Evolutionary conservation across 164 flowering plant genomes (phyloP).

Genomic region (Cinnamomum micranthum): DNA sequence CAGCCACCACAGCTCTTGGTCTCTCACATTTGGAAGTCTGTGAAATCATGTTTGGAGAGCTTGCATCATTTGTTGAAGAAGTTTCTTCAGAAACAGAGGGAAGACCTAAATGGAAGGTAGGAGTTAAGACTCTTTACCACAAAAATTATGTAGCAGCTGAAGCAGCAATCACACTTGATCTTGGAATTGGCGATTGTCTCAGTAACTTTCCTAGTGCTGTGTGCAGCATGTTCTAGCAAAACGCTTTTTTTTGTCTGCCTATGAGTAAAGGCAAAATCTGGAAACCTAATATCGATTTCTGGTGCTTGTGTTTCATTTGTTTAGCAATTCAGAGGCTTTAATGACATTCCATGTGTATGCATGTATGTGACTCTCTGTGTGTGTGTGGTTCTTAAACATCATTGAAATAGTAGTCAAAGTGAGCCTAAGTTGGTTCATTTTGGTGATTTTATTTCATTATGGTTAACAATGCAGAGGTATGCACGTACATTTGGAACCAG

Average conservation of each 20-base stretch:
- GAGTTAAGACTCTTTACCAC: not conserved
- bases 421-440: too few relatives aligned
- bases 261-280: too few relatives aligned
- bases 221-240: not conserved
- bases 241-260: too few relatives aligned
- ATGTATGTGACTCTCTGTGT: too few relatives aligned
- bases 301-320: not conserved
- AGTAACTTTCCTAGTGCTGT: not conserved
- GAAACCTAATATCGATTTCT: too few relatives aligned
- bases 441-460: too few relatives aligned
- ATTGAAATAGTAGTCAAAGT: too few relatives aligned
- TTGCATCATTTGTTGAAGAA: constrained; percentile 78
- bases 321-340: not conserved
- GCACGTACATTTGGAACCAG: not conserved
- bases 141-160: not conserved
- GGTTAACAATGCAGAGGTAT: not conserved
- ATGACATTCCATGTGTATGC: not conserved
- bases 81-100: constrained; percentile 85
- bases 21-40: constrained; percentile 90
- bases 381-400: too few relatives aligned
- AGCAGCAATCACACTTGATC: not conserved
- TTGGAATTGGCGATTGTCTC: not conserved
- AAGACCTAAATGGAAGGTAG: constrained; percentile 98
- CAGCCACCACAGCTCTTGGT: constrained; percentile 95
- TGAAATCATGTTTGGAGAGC: constrained; percentile 89